Conservation (phyloP, 495 filamentous ascomycete genomes). For the Hapsidospora chrysogenum region DNA sequence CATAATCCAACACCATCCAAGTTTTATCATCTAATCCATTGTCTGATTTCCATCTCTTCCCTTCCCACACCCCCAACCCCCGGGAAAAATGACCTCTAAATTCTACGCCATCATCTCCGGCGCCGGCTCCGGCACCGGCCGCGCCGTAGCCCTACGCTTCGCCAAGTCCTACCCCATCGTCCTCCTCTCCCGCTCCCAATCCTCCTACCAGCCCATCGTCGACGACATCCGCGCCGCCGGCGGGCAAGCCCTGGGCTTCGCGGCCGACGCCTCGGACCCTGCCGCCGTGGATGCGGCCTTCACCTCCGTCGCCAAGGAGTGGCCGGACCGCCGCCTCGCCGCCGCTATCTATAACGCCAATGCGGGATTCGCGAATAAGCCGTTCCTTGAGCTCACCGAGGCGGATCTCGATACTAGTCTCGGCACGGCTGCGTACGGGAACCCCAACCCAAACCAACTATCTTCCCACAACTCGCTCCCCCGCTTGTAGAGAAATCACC, state of each 20-base stretch:
- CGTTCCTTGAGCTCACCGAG: conserved; percentile 57
- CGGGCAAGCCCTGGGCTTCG: conserved; percentile 61
- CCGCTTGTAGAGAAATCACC: too few relatives aligned
- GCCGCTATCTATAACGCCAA: conserved; percentile 78
- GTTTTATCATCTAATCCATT: too few relatives aligned
- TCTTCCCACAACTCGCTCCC: background rate
- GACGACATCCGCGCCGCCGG: conserved; percentile 53
- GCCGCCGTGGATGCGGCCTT: conserved; percentile 50
- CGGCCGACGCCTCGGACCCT: conserved; percentile 50
- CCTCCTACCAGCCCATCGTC: conserved; percentile 50
- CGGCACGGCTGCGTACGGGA: conserved; percentile 42
- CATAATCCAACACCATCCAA: too few relatives aligned
- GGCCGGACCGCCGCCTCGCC: conserved; percentile 35
- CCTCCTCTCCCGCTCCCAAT: conserved; percentile 52
- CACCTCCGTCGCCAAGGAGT: conserved; percentile 43
- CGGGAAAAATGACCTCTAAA: conserved; percentile 12
- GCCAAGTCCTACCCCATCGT: conserved; percentile 58
- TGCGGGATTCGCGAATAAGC: conserved; percentile 53
- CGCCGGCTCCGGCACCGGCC: conserved; percentile 47
- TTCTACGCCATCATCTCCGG: conserved; percentile 52
- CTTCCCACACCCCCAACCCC: too few relatives aligned
- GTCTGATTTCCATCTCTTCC: too few relatives aligned
- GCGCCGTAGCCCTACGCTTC: conserved; percentile 48
- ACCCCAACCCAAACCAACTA: too few relatives aligned
- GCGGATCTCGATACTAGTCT: conserved; percentile 45